Evolutionary conservation across 768 basidiomycete genomes (phyloP).

Genomic region (Pholiota microspora): DNA sequence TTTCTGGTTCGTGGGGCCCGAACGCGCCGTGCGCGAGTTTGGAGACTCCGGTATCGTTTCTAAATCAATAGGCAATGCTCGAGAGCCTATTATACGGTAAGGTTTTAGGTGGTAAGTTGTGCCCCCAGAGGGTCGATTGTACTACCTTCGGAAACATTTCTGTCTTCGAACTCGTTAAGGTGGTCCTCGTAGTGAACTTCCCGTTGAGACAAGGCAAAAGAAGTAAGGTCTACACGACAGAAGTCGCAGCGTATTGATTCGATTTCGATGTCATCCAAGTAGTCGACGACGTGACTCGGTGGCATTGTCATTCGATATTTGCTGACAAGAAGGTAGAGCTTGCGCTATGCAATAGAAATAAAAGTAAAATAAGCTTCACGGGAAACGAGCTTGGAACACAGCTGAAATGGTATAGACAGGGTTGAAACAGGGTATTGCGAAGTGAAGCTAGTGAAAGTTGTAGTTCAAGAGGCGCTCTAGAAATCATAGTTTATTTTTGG

Average conservation of each 20-base stretch:
- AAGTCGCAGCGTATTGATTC: slow-evolving; percentile 42
- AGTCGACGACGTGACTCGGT: background rate
- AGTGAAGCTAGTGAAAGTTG: too few species aligned
- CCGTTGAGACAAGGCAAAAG: slow-evolving; percentile 35
- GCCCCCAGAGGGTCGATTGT: too few species aligned
- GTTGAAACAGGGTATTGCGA: too few species aligned
- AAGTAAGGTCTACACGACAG: slow-evolving; percentile 43
- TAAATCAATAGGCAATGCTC: slow-evolving; percentile 10
- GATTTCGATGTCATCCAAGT: background rate
- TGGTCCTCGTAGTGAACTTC: slow-evolving; percentile 59
- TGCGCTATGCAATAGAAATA: too few species aligned
- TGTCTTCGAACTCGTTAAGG: slow-evolving; percentile 21
- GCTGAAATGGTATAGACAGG: too few species aligned
- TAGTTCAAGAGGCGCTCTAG: background rate
- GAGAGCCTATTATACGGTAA: too few species aligned
- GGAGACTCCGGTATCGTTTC: background rate
- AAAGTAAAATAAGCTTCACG: too few species aligned
- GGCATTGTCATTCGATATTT: background rate
- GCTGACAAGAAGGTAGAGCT: too few species aligned
- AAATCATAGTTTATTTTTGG: background rate
- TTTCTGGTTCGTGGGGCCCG: background rate
- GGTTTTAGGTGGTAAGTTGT: too few species aligned
- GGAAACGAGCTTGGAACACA: too few species aligned
- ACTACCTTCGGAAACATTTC: too few species aligned
- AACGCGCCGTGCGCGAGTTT: background rate